Evolutionary conservation across 106 monocot species (phyloP).

Genomic region (Amphibolis antarctica): DNA sequence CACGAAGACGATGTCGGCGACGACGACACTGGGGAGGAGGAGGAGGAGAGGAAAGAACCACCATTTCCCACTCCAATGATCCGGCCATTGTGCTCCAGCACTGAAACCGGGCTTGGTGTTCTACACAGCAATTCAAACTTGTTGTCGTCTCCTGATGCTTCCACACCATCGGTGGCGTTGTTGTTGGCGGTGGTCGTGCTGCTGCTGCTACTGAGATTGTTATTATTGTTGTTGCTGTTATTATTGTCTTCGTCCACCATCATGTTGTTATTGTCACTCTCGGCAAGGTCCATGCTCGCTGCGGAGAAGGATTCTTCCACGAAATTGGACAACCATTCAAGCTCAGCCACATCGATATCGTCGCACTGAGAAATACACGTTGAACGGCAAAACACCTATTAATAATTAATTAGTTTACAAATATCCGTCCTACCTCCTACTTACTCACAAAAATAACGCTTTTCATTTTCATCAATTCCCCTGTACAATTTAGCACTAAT

Average conservation of each 20-base stretch:
- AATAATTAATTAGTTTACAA: no score
- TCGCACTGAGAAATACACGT: neutral
- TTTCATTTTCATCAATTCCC: no score
- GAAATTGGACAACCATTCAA: conserved; percentile 78
- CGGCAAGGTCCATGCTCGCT: neutral
- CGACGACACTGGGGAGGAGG: conserved; percentile 11
- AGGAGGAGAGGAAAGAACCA: conserved; percentile 16
- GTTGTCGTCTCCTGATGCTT: neutral
- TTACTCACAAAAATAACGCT: no score
- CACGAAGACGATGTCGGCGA: conserved; percentile 7
- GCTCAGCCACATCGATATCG: conserved; percentile 4
- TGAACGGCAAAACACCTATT: neutral
- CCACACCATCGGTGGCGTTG: neutral
- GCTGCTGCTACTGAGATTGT: neutral
- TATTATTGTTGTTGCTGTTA: neutral
- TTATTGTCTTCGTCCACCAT: no score
- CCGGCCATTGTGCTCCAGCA: conserved; percentile 22
- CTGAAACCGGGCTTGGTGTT: conserved; percentile 58
- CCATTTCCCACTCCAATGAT: neutral
- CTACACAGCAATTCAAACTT: conserved; percentile 19
- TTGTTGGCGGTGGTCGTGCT: neutral
- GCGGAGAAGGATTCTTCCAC: conserved; percentile 40
- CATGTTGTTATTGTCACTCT: neutral
- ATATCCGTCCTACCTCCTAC: no score
- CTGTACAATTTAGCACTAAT: no score